These are phyloP conservation scores for Diatrype stigma DNA, from an alignment of 2,329 filamentous ascomycete genomes.

Conservation along the genomic window DNA sequence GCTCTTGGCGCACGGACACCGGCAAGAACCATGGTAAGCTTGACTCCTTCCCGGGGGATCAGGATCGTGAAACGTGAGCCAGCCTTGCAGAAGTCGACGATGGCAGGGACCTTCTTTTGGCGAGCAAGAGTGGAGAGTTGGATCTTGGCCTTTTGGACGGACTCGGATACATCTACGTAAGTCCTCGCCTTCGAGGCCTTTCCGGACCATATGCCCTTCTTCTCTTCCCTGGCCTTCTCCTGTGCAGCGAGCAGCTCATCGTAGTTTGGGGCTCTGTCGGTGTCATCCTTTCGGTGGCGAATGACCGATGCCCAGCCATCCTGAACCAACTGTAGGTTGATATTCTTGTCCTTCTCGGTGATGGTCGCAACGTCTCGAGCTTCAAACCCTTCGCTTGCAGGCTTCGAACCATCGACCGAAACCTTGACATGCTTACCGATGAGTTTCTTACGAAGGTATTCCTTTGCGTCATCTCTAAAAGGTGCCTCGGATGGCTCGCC, in stretches of 20 bases:
- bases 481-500: constrained; percentile 82
- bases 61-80: constrained; percentile 90
- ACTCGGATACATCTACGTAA: constrained; percentile 88
- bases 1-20: constrained; percentile 89
- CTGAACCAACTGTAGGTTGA: constrained; percentile 81
- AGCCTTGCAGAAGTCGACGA: constrained; percentile 98
- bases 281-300: constrained; percentile 89
- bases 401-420: constrained; percentile 83
- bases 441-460: constrained; percentile 86
- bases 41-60: constrained; percentile 87
- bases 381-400: constrained; percentile 85
- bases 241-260: constrained; percentile 81
- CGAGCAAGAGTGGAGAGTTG: constrained; percentile 82
- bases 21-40: constrained; percentile 90
- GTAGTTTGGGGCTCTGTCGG: constrained; percentile 89
- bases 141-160: constrained; percentile 89
- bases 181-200: constrained; percentile 81
- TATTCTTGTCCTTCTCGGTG: constrained; percentile 77
- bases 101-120: constrained; percentile 85
- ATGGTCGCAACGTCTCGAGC: constrained; percentile 93
- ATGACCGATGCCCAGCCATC: constrained; percentile 92
- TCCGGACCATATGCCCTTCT: constrained; percentile 91
- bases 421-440: constrained; percentile 96
- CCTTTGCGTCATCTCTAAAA: constrained; percentile 90
- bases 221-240: constrained; percentile 76